Evolutionary conservation across 2,329 filamentous ascomycete species (phyloP).

Genomic region (Colletotrichum truncatum): DNA sequence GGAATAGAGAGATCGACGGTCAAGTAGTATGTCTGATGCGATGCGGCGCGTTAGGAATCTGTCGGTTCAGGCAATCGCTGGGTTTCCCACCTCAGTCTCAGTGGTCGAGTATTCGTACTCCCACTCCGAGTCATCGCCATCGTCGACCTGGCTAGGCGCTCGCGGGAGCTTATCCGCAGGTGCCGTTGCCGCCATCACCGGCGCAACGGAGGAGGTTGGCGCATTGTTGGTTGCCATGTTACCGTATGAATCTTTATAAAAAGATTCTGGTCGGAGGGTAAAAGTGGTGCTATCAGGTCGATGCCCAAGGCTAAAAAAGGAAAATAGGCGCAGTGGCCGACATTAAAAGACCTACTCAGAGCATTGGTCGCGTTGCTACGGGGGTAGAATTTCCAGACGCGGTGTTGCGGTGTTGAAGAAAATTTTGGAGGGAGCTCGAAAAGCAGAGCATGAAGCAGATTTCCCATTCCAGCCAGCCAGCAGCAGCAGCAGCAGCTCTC

Average conservation of each 20-base stretch:
- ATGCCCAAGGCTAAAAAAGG: background rate
- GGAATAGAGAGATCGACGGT: constrained; percentile 71
- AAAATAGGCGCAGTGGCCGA: background rate
- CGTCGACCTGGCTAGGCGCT: constrained; percentile 26
- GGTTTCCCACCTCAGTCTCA: constrained; percentile 63
- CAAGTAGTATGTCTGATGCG: constrained; percentile 70
- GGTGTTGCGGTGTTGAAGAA: background rate
- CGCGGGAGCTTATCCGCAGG: background rate
- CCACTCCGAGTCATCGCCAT: constrained; percentile 68
- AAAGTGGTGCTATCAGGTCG: background rate
- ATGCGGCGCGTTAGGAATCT: background rate
- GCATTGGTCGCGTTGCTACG: background rate
- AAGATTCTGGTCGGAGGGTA: background rate
- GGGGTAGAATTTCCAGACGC: background rate
- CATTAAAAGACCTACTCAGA: background rate
- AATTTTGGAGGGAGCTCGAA: background rate
- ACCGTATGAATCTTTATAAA: background rate
- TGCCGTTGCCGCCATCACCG: constrained; percentile 6
- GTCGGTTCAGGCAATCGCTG: background rate
- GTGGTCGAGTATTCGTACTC: constrained; percentile 74
- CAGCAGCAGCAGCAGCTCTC: background rate
- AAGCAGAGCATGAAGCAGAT: background rate
- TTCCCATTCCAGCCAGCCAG: constrained; percentile 9
- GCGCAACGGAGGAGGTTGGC: constrained; percentile 6
- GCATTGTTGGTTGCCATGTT: constrained; percentile 20